Evolutionary conservation across 2,329 filamentous ascomycete species (phyloP).

Genomic region (Venturia aucupariae): DNA sequence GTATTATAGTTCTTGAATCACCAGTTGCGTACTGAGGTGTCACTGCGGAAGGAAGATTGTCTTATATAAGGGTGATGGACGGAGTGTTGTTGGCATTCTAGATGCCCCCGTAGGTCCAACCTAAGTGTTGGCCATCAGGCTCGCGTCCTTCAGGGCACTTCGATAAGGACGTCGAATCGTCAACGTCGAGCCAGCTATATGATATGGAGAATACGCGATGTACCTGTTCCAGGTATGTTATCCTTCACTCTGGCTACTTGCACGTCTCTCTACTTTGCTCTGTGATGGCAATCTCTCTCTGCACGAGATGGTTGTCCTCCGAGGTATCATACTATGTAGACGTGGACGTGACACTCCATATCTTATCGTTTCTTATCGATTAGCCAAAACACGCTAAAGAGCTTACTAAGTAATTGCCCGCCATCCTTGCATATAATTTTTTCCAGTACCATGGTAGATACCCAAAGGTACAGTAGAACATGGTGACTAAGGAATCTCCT

Average conservation of each 20-base stretch:
- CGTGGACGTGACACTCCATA: not conserved
- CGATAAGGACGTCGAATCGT: not conserved
- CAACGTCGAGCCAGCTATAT: not conserved
- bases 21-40: too few species aligned
- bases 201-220: too few species aligned
- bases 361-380: not conserved
- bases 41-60: not conserved
- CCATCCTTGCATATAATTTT: conserved; percentile 2
- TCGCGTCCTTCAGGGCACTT: not conserved
- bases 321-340: too few species aligned
- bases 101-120: too few species aligned
- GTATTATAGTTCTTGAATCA: too few species aligned
- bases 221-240: too few species aligned
- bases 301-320: too few species aligned
- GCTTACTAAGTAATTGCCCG: not conserved
- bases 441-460: not conserved
- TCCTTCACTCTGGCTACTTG: not conserved
- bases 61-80: not conserved
- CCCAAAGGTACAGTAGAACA: not conserved
- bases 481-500: too few species aligned
- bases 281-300: not conserved
- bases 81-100: too few species aligned
- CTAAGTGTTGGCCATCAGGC: too few species aligned
- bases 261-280: not conserved
- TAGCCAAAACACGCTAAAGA: not conserved